These are phyloP conservation scores for Aspergillus pseudoterreus DNA, from an alignment of 2,329 filamentous ascomycete species.

Conservation along the genomic window DNA sequence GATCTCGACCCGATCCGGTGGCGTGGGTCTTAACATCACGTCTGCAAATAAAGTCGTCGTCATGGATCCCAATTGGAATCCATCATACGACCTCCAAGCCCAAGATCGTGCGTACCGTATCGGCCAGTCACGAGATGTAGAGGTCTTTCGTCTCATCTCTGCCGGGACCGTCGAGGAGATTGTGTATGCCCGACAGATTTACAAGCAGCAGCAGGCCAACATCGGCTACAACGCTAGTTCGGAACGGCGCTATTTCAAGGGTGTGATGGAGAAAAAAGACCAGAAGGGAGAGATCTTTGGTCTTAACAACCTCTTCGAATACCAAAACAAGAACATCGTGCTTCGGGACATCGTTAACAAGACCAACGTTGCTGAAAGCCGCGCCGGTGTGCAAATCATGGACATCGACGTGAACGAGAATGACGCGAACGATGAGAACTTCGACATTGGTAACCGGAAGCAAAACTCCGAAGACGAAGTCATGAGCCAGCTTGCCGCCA, in stretches of 20 bases:
- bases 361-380: conserved; percentile 92
- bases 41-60: conserved; percentile 98
- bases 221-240: conserved; percentile 92
- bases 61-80: conserved; percentile 97
- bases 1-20: conserved; percentile 89
- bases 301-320: conserved; percentile 79
- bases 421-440: conserved; percentile 50
- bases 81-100: conserved; percentile 87
- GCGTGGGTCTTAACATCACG: conserved; percentile 92
- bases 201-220: conserved; percentile 98
- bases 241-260: conserved; percentile 91
- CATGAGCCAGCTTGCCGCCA: conserved; percentile 67
- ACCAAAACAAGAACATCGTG: conserved; percentile 72
- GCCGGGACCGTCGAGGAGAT: conserved; percentile 95
- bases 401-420: conserved; percentile 68
- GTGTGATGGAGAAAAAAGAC: conserved; percentile 77
- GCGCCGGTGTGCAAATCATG: conserved; percentile 75
- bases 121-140: conserved; percentile 86
- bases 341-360: conserved; percentile 97
- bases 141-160: conserved; percentile 88
- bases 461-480: conserved; percentile 60
- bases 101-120: conserved; percentile 96
- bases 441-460: conserved; percentile 12
- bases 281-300: conserved; percentile 95
- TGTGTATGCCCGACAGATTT: conserved; percentile 93